Base-by-base conservation (phyloP, 2,329 filamentous ascomycete species). In the Arthrocladium fulminans region DNA sequence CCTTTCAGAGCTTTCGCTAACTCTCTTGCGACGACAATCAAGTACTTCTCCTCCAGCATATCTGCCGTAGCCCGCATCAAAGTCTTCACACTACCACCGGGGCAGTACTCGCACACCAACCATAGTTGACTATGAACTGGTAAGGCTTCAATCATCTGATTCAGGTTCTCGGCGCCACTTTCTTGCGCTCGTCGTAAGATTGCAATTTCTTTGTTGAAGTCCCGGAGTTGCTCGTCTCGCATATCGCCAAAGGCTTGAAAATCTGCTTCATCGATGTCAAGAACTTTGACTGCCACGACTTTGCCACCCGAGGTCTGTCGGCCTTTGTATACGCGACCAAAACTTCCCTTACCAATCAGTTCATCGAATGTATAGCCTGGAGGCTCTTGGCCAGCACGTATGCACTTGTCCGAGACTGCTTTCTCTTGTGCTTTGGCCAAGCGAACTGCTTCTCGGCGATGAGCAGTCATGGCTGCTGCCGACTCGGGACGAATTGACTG, bases 31-130 rank as follows among this genome's bases (percentile, higher is more conserved):
- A 83, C 79, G 0, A 79, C 75, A 35, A 81, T 76, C 54, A 83
- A 79, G 60, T 74, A 83, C 51, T 73, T 73, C 56, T 83, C 79
- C 23, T 77, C 74, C 2, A 83, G 65, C 48, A 62, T 67, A 53
- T 73, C 68, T 25, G 64, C 65, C 19, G 70, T 73, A 22, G 71
- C 70, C 49, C 71, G 63, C 70, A 74, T 73, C 57, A 83, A 59
- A 7, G 80, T 83, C 50, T 78, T 73, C 5, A 83, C 74, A 63
- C 80, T 83, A 45, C 80, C 80, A 55, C 80, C 80, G 22, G 79
- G 79, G 53, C 78, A 81, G 60, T 82, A 82, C 60, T 83, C 80
- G 61, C 76, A 80, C 47, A 83, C 73, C 53, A 83, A 74, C 80
- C 80, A 83, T 19, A 83, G 66, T 56, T 83, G 78, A 45, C 77